Evolutionary conservation across 2,329 filamentous ascomycete species (phyloP).

Genomic region (Nemania sp.): DNA sequence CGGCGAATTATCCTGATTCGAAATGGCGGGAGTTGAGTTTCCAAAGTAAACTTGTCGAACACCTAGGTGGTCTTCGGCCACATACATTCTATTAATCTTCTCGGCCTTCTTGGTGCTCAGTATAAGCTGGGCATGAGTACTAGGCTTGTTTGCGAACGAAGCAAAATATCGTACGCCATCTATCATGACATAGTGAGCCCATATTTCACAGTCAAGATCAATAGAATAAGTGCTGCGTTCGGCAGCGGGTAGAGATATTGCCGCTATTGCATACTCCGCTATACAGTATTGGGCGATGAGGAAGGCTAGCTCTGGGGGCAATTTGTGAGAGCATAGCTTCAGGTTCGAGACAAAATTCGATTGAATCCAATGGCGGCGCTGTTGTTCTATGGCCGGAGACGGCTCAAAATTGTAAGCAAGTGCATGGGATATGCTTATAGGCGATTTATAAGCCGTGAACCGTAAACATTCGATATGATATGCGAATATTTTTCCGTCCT

Average conservation of each 20-base stretch:
- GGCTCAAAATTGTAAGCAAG: slow-evolving; percentile 4
- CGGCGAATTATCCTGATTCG: neutral
- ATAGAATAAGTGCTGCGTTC: neutral
- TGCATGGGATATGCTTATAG: neutral
- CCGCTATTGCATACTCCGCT: neutral
- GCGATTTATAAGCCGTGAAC: neutral
- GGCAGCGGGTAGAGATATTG: neutral
- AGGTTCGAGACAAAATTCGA: neutral
- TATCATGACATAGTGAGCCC: slow-evolving; percentile 4
- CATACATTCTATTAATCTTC: neutral
- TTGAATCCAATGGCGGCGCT: neutral
- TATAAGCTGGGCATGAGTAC: neutral
- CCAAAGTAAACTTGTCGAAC: neutral
- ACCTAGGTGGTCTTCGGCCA: slow-evolving; percentile 1
- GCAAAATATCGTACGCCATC: neutral
- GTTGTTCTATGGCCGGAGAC: neutral
- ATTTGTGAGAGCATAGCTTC: neutral
- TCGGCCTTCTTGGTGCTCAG: neutral
- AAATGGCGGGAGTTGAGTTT: neutral
- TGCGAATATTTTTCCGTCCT: neutral
- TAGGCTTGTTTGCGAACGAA: neutral
- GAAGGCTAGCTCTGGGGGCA: neutral
- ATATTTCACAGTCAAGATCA: neutral
- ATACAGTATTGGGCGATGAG: slow-evolving; percentile 1
- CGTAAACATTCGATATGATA: neutral